phyloP scores from a whole-genome alignment of 768 basidiomycete species.

The Rhodosporidiobolus sp. region DNA sequence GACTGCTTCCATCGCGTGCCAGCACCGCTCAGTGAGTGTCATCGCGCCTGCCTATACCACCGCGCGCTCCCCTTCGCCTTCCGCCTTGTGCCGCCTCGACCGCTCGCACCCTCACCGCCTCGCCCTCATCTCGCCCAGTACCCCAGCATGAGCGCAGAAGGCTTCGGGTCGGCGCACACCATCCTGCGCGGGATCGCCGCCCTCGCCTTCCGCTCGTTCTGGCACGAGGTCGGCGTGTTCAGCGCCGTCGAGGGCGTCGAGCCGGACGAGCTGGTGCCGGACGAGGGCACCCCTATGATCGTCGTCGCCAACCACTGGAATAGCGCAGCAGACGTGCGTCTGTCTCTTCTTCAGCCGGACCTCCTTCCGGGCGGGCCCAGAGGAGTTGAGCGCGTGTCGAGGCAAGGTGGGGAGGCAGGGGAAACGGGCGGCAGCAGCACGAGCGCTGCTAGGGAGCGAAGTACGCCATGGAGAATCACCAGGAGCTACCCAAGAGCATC shows the following conservation, averaged over 20 bases:
- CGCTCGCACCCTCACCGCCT: no score
- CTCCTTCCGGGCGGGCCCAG: no score
- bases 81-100: no score
- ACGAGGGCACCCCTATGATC: slow-evolving; percentile 23
- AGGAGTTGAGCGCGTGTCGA: not conserved
- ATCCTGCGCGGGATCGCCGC: slow-evolving; percentile 31
- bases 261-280: slow-evolving; percentile 14
- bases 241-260: not conserved
- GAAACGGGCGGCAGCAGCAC: no score
- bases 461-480: no score
- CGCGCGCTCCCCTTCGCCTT: no score
- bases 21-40: no score
- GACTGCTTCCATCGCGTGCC: no score
- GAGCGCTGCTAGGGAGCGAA: no score
- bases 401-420: not conserved
- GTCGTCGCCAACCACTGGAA: slow-evolving; percentile 39
- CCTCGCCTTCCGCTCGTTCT: slow-evolving; percentile 31
- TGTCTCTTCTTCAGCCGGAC: no score
- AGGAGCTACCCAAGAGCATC: slow-evolving; percentile 41
- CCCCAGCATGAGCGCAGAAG: slow-evolving; percentile 2
- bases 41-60: no score
- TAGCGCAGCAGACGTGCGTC: slow-evolving; percentile 37
- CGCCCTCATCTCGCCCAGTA: no score
- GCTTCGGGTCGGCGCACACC: slow-evolving; percentile 47
- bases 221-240: slow-evolving; percentile 12